Percentiles rank a stretch among this genome's conserved stretches.
These are phyloP conservation scores for Panellus pusillus DNA, from an alignment of 768 basidiomycete species.

Conservation along the genomic window DNA sequence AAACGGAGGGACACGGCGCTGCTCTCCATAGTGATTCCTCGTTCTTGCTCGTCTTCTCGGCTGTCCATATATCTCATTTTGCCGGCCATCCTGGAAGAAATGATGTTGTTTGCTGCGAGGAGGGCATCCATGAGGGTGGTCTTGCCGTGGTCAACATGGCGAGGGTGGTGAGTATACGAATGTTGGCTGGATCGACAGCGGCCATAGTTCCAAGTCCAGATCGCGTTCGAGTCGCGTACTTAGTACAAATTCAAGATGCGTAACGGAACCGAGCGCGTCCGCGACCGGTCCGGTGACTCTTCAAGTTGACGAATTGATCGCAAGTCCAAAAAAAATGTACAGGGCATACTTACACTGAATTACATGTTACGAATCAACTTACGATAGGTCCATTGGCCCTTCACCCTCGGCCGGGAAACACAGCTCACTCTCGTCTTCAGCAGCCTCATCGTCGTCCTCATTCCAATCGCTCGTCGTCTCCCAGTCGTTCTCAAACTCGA, in stretches of 20 bases:
- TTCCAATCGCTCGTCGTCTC: constrained; percentile 91
- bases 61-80: constrained; percentile 96
- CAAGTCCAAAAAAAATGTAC: neutral
- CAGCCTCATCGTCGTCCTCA: constrained; percentile 82
- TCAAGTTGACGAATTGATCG: neutral
- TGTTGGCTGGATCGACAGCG: constrained; percentile 9
- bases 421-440: constrained; percentile 65
- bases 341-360: no score
- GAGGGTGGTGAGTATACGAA: constrained; percentile 72
- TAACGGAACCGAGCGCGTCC: constrained; percentile 1
- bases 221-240: neutral
- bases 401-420: constrained; percentile 61
- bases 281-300: neutral
- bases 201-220: neutral
- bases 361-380: neutral
- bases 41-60: constrained; percentile 94
- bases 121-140: constrained; percentile 94
- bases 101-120: constrained; percentile 96
- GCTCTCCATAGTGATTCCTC: constrained; percentile 99
- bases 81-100: constrained; percentile 91
- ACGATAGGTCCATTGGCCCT: constrained; percentile 44
- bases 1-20: constrained; percentile 92
- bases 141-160: constrained; percentile 96
- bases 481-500: constrained; percentile 90
- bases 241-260: no score